Base-by-base conservation (phyloP, 2,329 filamentous ascomycete genomes). In the Pezizomycotina sp. region DNA sequence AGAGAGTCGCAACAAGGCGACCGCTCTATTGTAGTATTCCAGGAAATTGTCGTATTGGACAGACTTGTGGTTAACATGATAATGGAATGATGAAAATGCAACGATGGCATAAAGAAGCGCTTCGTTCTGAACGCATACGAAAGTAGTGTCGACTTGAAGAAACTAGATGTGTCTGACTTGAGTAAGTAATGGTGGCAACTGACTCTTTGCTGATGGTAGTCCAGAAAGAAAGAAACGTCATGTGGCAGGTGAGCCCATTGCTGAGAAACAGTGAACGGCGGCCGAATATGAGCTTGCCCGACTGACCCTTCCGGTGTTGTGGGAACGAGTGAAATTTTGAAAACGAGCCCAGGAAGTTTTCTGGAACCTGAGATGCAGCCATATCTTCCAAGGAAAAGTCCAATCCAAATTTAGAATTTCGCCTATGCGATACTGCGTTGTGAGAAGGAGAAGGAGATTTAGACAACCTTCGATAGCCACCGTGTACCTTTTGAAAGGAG, bases 41-140 rank as follows among this genome's bases (percentile, higher is more conserved):
- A 95, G 63, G 50, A 95, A 95, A 34, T 77, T 74, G 43, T 77
- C 68, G 16, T 95, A 72, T 47, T 74, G 74, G 14, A 78, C 80
- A 31, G 74, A 62, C 1, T 76, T 70, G 31, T 75, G 71, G 24
- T 67, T 65, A 31, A 93, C 56, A 2, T 78, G 78, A 47, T 77
- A 68, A 48, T 92, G 82, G 52, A 93, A 95, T 0, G 84, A 80
- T 7, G 86, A 68, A 54, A 93, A 95, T 0, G 78, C 82, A 6
- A 84, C 78, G 4, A 93, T 61, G 1, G 84, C 83, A 54, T 92
- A 83, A 4, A 93, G 65, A 7, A 95, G 62, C 5, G 84, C 72
- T 43, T 92, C 78, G 53, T 83, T 76, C 55, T 69, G 68, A 31
- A 84, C 0, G 86, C 84, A 35, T 78, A 63, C 25, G 71, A 71